Conservation (phyloP, 2,329 filamentous ascomycete genomes). For the Ceratocystis lukuohia region DNA sequence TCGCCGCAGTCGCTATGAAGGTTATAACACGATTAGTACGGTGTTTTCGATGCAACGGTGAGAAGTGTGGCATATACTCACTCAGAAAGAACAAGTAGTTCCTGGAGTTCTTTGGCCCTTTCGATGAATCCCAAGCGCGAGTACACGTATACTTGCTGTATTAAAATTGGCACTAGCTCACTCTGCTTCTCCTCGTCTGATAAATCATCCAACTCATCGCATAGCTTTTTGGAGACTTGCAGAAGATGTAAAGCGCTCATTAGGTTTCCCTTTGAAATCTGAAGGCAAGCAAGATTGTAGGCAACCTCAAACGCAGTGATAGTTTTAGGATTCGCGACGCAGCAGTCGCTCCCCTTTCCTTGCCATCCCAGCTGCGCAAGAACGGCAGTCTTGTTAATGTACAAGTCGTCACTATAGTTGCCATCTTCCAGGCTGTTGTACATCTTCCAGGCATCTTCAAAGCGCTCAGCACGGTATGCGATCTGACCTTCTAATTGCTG, state of each 20-base stretch:
- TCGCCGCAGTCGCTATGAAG: conserved; percentile 47
- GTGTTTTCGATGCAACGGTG: neutral
- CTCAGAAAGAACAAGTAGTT: conserved; percentile 47
- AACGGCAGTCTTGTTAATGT: conserved; percentile 61
- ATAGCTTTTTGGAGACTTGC: conserved; percentile 56
- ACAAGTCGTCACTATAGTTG: conserved; percentile 59
- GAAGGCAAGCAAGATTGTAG: conserved; percentile 65
- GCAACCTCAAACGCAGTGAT: conserved; percentile 63
- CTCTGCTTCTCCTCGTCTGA: conserved; percentile 59
- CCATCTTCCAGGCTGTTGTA: conserved; percentile 41
- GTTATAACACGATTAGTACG: neutral
- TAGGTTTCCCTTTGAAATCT: conserved; percentile 56
- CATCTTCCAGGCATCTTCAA: conserved; percentile 48
- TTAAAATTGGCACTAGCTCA: conserved; percentile 60
- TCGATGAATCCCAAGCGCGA: conserved; percentile 50
- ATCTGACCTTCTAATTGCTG: conserved; percentile 50
- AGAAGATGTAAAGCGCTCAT: conserved; percentile 51
- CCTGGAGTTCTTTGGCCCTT: conserved; percentile 51
- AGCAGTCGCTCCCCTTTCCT: conserved; percentile 32
- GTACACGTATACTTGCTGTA: conserved; percentile 64
- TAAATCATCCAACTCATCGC: conserved; percentile 59
- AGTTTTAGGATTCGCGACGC: neutral
- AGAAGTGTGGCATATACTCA: conserved; percentile 30
- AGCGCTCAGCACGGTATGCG: conserved; percentile 63
- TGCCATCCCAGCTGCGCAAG: conserved; percentile 62